Conservation (phyloP, 2,329 filamentous ascomycete genomes). For the Polytolypa hystricis region DNA sequence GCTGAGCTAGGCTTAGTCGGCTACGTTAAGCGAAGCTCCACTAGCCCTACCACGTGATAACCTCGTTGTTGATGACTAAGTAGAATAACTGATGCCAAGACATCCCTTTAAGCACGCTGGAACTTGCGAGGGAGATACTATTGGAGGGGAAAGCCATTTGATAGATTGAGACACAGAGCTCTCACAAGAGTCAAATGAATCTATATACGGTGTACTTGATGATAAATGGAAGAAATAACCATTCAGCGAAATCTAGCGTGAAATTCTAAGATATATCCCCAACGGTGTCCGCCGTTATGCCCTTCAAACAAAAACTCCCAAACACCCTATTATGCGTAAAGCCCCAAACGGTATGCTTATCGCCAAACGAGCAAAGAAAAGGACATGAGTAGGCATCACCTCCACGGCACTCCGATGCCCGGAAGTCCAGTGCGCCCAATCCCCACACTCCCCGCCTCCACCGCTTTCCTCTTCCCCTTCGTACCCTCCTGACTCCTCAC, state of each 20-base stretch:
- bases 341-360: not conserved
- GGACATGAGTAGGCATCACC: constrained; percentile 9
- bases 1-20: constrained; percentile 1
- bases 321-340: constrained; percentile 3
- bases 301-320: constrained; percentile 9
- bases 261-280: no score
- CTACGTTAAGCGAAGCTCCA: constrained; percentile 2
- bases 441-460: constrained; percentile 31
- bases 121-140: no score
- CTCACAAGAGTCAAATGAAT: no score
- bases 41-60: not conserved
- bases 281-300: no score
- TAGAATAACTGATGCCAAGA: no score
- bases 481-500: constrained; percentile 48
- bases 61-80: not conserved
- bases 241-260: no score
- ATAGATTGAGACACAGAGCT: no score
- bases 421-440: constrained; percentile 27
- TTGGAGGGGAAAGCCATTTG: no score
- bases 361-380: not conserved
- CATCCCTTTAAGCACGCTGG: no score
- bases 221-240: no score
- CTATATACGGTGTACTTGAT: no score
- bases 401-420: constrained; percentile 31
- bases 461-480: constrained; percentile 32